Evolutionary conservation across 1,139 yeast genomes (phyloP), one percentile per base, ranked within the genome.

Genomic region (Hansenula lynferdii): DNA sequence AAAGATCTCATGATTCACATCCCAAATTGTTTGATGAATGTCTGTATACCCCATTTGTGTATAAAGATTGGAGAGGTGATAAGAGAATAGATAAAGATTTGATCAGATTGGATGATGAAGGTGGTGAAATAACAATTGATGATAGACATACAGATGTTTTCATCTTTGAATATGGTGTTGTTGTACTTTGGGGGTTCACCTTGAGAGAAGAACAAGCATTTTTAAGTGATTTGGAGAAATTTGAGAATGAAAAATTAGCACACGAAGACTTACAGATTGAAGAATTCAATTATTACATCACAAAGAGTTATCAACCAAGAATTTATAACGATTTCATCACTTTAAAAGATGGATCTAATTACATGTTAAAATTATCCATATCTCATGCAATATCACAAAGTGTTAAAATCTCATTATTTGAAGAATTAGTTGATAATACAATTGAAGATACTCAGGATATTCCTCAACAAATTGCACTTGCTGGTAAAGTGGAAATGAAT

Each of bases 361-460:
- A 89, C 57, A 85, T 89, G 95, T 68, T 86, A 43, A 89, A 89
- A 61, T 66, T 89, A 35, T 85, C 95, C 8, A 85, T 89, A 18
- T 85, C 96, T 5, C 96, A 87, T 63, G 96, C 96, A 0, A 72
- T 89, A 18, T 90, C 96, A 0, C 97, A 89, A 60, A 81, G 94
- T 29, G 97, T 87, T 34, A 92, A 92, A 60, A 90, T 92, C 19
- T 90, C 97, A 4, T 65, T 92, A 34, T 92, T 90, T 61, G 98
- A 92, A 62, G 97, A 90, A 59, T 72, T 92, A 48, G 96, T 92
- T 8, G 96, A 90, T 61, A 89, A 89, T 57, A 92, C 97, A 3
- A 92, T 92, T 54, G 96, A 89, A 58, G 97, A 87, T 56, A 92
- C 97, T 3, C 96, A 90, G 56, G 97, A 89, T 53, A 89, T 92